phyloP scores from a whole-genome alignment of 169 alveolate species.

The Plasmodium vivax region DNA sequence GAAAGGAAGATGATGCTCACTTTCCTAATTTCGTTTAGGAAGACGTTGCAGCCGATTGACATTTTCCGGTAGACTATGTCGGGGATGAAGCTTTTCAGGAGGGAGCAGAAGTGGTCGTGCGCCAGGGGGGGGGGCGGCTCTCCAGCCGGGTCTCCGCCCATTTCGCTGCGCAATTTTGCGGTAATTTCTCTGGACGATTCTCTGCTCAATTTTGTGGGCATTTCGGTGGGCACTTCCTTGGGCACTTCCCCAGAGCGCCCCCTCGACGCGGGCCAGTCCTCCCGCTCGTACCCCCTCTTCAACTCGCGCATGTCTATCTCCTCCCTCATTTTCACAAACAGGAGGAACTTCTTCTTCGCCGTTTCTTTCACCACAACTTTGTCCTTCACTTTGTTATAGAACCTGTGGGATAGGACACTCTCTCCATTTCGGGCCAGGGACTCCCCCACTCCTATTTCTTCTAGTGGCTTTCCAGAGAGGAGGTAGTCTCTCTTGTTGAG shows the following conservation, averaged over 20 bases:
- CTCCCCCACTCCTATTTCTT: constrained; percentile 85
- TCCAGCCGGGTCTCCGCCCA: background rate
- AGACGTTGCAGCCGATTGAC: constrained; percentile 81
- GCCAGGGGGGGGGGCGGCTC: background rate
- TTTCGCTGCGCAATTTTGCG: background rate
- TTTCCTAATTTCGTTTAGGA: constrained; percentile 86
- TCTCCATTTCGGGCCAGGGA: constrained; percentile 86
- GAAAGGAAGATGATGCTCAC: constrained; percentile 84
- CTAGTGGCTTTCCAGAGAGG: constrained; percentile 87
- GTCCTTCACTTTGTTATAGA: constrained; percentile 67
- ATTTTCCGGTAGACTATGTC: constrained; percentile 82
- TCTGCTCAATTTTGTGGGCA: no score
- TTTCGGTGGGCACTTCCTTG: background rate
- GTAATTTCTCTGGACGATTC: background rate
- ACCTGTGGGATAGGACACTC: constrained; percentile 80
- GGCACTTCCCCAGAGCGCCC: background rate
- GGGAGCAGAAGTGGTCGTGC: constrained; percentile 68
- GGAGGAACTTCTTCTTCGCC: constrained; percentile 6
- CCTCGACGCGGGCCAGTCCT: background rate
- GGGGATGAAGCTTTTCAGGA: constrained; percentile 83
- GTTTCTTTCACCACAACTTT: constrained; percentile 20
- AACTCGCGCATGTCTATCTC: constrained; percentile 27
- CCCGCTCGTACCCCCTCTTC: constrained; percentile 4
- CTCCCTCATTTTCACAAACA: background rate
- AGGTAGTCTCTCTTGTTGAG: constrained; percentile 83